Base-by-base conservation (phyloP, 2,329 filamentous ascomycete genomes). In the Clonostachys byssicola region DNA sequence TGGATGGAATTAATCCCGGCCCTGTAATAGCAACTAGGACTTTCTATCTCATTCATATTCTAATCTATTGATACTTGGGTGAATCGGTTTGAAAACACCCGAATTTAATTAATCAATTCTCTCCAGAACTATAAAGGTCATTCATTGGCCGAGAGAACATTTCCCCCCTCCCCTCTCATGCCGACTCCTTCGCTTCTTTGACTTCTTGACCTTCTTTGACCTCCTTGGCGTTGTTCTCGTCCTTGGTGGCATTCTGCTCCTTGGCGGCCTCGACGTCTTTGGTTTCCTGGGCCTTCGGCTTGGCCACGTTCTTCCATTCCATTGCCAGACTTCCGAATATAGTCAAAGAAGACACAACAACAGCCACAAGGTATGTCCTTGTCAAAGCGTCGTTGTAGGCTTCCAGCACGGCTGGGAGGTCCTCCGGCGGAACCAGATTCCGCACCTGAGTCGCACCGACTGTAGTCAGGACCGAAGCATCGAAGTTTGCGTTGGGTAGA, bases 341-440 rank as follows among this genome's bases (percentile, higher is more conserved):
- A 4, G 45, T 47, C 33, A 52, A 33, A 33, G 44, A 50, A 2
- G 47, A 45, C 12, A 49, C 17, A 45, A 53, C 48, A 42, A 40
- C 42, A 41, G 48, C 49, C 16, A 49, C 41, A 38, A 48, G 30
- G 40, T 44, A 47, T 35, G 45, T 44, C 33, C 43, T 20, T 54
- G 81, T 80, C 52, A 83, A 78, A 0, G 75, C 76, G 47, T 75
- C 62, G 44, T 74, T 83, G 63, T 86, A 86, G 0, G 77, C 78
- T 0, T 55, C 45, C 8, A 83, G 63, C 35, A 86, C 78, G 0
- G 23, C 23, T 9, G 23, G 23, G 9, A 30, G 23, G 23, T 30
- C 23, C 23, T 30, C 23, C 23, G 23, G 23, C 5, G 23, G 23
- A 30, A 30, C 68, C 69, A 1, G 60, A 52, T 1, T 84, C 60